phyloP scores from a whole-genome alignment of 2,329 filamentous ascomycete genomes.

The Fusarium sp. region DNA sequence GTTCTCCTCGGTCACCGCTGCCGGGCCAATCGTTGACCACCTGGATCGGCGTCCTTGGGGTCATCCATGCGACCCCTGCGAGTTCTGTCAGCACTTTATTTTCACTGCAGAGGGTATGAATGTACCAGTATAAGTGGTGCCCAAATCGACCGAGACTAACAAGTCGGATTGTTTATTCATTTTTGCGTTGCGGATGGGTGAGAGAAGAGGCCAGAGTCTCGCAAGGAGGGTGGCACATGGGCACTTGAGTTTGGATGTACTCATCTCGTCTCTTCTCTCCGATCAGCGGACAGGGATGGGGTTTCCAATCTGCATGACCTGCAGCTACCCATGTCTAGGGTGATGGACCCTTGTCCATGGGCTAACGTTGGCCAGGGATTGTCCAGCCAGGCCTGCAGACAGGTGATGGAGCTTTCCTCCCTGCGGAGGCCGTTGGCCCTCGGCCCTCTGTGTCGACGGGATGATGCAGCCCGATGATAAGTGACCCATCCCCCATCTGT shows the following conservation, averaged over 20 bases:
- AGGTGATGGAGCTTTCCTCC: neutral
- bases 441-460: fast-evolving
- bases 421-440: neutral
- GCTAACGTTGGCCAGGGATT: neutral
- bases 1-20: constrained; percentile 62
- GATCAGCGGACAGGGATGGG: neutral
- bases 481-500: neutral
- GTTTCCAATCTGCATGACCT: neutral
- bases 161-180: neutral
- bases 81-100: neutral
- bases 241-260: neutral
- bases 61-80: constrained; percentile 52
- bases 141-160: neutral
- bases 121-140: neutral
- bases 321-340: neutral
- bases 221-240: neutral
- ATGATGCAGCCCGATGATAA: neutral
- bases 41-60: constrained; percentile 55
- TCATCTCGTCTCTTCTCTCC: neutral
- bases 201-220: neutral
- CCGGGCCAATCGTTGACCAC: constrained; percentile 66
- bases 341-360: neutral
- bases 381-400: neutral
- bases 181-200: neutral
- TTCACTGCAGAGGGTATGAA: neutral